Evolutionary conservation across 176 grass and related monocot genomes (phyloP).

Genomic region (Olyra latifolia): DNA sequence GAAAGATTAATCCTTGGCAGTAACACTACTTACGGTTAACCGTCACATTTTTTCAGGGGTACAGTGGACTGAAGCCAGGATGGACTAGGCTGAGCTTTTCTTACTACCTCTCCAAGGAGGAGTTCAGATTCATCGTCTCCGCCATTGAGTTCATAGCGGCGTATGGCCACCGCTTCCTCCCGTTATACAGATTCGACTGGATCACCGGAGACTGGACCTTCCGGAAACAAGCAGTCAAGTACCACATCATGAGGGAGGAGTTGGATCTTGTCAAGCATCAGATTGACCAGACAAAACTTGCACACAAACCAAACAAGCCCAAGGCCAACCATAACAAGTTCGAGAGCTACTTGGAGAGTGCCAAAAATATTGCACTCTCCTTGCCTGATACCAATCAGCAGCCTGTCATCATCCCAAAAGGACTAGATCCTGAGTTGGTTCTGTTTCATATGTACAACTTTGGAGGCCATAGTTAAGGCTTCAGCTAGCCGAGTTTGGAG

Average conservation of each 20-base stretch:
- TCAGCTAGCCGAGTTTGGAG: not conserved
- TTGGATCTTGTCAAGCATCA: not conserved
- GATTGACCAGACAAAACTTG: not conserved
- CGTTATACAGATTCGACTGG: constrained; percentile 72
- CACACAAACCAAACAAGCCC: not conserved
- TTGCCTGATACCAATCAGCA: constrained; percentile 35
- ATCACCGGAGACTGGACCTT: constrained; percentile 65
- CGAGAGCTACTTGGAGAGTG: constrained; percentile 51
- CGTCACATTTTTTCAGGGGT: constrained; percentile 48
- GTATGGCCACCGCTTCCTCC: constrained; percentile 62
- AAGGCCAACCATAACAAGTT: constrained; percentile 9
- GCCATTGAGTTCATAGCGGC: constrained; percentile 60
- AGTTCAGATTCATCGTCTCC: constrained; percentile 62
- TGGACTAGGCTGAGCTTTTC: constrained; percentile 81
- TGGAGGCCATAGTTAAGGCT: not conserved
- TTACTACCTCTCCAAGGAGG: constrained; percentile 69
- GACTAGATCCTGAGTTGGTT: constrained; percentile 44
- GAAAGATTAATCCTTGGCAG: no score
- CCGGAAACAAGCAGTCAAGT: constrained; percentile 38
- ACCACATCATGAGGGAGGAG: constrained; percentile 47
- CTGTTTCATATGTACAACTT: constrained; percentile 53
- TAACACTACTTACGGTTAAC: not conserved
- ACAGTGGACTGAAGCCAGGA: constrained; percentile 75
- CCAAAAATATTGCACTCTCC: constrained; percentile 46
- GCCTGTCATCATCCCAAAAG: constrained; percentile 39